Evolutionary conservation across 2,329 filamentous ascomycete genomes (phyloP), one percentile per base, ranked within the genome.

Genomic region (Hymenoscyphus fraxineus): DNA sequence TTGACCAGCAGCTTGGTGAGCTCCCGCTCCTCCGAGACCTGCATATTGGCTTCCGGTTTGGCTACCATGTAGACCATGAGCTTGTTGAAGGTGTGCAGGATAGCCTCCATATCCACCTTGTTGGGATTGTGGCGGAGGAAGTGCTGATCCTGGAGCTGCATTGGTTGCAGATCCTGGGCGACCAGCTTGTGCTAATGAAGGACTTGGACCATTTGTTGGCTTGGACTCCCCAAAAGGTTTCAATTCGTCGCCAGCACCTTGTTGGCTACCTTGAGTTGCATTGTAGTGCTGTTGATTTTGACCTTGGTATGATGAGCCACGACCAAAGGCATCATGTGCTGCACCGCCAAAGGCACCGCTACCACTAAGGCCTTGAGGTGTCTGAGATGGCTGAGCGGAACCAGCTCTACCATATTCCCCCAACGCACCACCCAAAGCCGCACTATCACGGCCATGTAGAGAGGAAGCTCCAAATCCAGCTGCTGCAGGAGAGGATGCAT

Each of bases 11-110:
- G 76, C 78, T 68, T 81, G 80, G 67, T 82, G 80, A 55, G 75
- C 76, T 56, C 81, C 81, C 58, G 83, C 78, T 58, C 81, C 82
- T 63, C 81, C 81, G 47, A 85, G 78, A 55, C 69, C 73, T 22
- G 71, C 72, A 62, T 77, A 77, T 64, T 75, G 74, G 64, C 71
- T 73, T 19, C 70, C 73, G 41, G 70, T 66, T 65, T 77, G 75
- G 62, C 67, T 73, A 40, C 72, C 75, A 56, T 77, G 75, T 40
- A 76, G 68, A 58, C 68, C 71, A 64, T 77, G 75, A 10, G 71
- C 71, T 61, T 74, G 74, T 61, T 74, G 74, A 16, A 75, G 69
- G 64, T 76, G 75, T 44, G 71, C 70, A 64, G 75, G 75, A 58
- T 76, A 76, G 39, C 73, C 74, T 59, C 72, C 72, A 67, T 76